These are phyloP conservation scores for Trichosporon faecale DNA, from an alignment of 1,284 basidiomycete genomes.

Conservation along the genomic window DNA sequence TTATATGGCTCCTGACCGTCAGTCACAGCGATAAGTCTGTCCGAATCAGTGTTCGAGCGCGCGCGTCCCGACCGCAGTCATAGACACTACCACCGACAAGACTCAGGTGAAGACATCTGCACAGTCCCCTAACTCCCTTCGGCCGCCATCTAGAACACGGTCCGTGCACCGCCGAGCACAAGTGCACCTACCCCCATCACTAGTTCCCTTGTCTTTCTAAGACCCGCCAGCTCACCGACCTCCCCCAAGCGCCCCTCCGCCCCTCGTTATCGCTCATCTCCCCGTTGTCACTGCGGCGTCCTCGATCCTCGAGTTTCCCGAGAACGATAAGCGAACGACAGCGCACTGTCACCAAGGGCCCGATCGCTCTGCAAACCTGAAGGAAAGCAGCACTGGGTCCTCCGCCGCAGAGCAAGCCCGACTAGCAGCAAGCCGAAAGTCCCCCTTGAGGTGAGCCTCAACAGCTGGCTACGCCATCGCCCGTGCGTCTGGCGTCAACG, in stretches of 20 bases:
- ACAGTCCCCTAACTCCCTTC: not conserved
- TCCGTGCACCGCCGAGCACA: conserved; percentile 6
- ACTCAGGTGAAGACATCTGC: not conserved
- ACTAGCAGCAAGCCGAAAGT: not conserved
- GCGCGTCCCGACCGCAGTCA: not conserved
- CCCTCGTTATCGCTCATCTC: not conserved
- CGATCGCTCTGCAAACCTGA: not conserved
- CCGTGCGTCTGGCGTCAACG: conserved; percentile 9
- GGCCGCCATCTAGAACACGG: conserved; percentile 6
- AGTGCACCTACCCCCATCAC: not conserved
- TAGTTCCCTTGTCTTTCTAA: not conserved
- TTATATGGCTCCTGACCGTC: not conserved
- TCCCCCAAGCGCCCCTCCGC: not conserved
- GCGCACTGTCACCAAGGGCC: not conserved
- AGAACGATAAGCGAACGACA: not conserved
- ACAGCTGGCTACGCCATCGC: not conserved
- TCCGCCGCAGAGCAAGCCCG: not conserved
- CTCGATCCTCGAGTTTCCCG: not conserved
- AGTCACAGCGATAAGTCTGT: not conserved
- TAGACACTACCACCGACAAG: not conserved
- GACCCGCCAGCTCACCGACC: not conserved
- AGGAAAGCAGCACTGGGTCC: not conserved
- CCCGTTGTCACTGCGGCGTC: not conserved
- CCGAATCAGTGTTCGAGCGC: not conserved
- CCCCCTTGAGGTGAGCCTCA: not conserved